phyloP scores from a whole-genome alignment of 306 rosid species.

The Acacia confusa region DNA sequence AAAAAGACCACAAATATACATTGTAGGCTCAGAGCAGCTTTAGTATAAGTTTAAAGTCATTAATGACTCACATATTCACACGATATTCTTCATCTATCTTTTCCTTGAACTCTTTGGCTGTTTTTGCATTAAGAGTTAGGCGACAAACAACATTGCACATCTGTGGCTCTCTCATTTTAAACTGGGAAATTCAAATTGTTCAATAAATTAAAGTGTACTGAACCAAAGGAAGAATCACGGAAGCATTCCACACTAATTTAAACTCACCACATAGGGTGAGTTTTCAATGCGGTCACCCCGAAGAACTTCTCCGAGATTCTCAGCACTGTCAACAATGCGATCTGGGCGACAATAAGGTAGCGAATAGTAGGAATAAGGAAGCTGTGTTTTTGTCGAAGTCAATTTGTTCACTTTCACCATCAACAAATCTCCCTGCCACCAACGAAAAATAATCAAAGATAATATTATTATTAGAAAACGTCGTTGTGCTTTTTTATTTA shows the following conservation, averaged over 20 bases:
- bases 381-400: conserved; percentile 68
- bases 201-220: neutral
- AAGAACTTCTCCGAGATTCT: conserved; percentile 79
- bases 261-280: conserved; percentile 58
- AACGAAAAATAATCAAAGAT: neutral
- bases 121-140: conserved; percentile 45
- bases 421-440: conserved; percentile 53
- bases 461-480: neutral
- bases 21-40: neutral
- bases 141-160: conserved; percentile 62
- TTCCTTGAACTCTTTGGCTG: conserved; percentile 58
- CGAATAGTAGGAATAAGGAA: conserved; percentile 68
- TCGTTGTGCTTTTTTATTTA: neutral
- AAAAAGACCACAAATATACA: neutral
- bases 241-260: neutral
- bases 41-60: conserved; percentile 9
- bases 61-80: conserved; percentile 59
- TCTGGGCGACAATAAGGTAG: conserved; percentile 62
- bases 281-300: conserved; percentile 75
- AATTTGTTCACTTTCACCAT: conserved; percentile 67
- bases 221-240: conserved; percentile 8
- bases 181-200: conserved; percentile 36
- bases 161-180: conserved; percentile 72
- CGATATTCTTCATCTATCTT: conserved; percentile 71
- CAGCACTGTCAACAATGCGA: conserved; percentile 64